Base-by-base conservation (phyloP, 2,329 filamentous ascomycete species). In the Daldinia sp. region DNA sequence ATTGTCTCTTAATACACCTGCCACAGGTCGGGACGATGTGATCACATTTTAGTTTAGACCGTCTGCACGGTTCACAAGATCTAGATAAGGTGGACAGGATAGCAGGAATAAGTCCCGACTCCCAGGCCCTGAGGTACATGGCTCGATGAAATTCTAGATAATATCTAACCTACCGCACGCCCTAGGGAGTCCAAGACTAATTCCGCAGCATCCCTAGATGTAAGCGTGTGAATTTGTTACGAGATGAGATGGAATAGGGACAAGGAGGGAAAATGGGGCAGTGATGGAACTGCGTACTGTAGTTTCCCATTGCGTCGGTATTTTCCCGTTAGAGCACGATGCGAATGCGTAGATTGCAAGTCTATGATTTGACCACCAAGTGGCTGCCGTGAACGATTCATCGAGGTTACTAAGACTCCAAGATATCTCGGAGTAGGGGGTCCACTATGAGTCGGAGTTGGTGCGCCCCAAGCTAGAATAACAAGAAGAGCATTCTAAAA, bases 291-390 rank as follows among this genome's bases (percentile, higher is more conserved):
- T 61, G 55, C 68, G 23, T 74, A 79, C 71, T 80, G 78, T 28
- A 80, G 61, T 69, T 79, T 79, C 15, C 78, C 78, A 65, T 80
- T 80, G 20, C 78, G 75, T 48, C 78, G 72, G 54, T 79, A 79
- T 58, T 74, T 79, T 30, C 72, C 74, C 12, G 76, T 78, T 42
- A 79, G 60, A 55, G 60, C 54, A 35, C 65, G 68, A 30, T 67
- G 72, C 26, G 70, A 68, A 26, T 72, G 44, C 7, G 53, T 44
- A 51, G 65, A 55, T 42, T 73, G 71, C 64, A 76, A 68, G 65
- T 77, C 72, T 67, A 76, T 71, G 54, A 77, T 76, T 64, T 74
- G 75, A 30, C 76, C 76, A 33, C 76, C 75, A 20, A 61, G 46
- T 35, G 69, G 46, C 57, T 71, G 71, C 42, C 57, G 46, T 39